These are phyloP conservation scores for Rubia tinctorum DNA, from an alignment of 305 asterid species.

Conservation along the genomic window DNA sequence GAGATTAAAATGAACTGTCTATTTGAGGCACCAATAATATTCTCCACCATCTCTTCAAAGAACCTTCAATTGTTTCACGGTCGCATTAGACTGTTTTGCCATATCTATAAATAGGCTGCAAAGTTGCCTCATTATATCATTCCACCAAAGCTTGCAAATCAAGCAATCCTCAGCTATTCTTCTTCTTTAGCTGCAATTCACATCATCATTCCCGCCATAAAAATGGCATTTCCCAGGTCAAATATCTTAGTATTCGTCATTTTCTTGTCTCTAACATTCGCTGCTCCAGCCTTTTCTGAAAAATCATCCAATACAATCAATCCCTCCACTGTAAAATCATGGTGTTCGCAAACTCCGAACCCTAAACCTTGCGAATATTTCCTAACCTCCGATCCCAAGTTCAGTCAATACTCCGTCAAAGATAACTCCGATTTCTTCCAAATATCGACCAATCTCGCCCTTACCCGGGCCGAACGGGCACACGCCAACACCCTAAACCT, in stretches of 20 bases:
- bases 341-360: slow-evolving; percentile 79
- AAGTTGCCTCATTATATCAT: neutral
- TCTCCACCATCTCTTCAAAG: no score
- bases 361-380: slow-evolving; percentile 71
- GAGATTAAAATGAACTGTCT: no score
- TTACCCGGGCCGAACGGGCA: slow-evolving; percentile 58
- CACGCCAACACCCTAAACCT: slow-evolving; percentile 31
- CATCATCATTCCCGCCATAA: no score
- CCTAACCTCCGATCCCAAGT: slow-evolving; percentile 24
- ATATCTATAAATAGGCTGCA: neutral
- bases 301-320: neutral
- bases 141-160: neutral
- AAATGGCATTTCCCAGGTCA: neutral
- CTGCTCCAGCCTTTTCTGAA: slow-evolving; percentile 33
- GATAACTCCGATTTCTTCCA: slow-evolving; percentile 56
- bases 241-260: neutral
- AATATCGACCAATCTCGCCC: slow-evolving; percentile 44
- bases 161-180: no score
- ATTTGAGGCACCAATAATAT: neutral
- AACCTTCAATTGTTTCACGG: no score
- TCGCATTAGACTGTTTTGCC: neutral
- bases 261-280: neutral
- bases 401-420: slow-evolving; percentile 30
- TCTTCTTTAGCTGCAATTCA: no score
- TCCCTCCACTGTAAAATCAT: slow-evolving; percentile 33